Conservation (phyloP, 2,329 filamentous ascomycete genomes). For the Phaeophleospora eucalypticola region DNA sequence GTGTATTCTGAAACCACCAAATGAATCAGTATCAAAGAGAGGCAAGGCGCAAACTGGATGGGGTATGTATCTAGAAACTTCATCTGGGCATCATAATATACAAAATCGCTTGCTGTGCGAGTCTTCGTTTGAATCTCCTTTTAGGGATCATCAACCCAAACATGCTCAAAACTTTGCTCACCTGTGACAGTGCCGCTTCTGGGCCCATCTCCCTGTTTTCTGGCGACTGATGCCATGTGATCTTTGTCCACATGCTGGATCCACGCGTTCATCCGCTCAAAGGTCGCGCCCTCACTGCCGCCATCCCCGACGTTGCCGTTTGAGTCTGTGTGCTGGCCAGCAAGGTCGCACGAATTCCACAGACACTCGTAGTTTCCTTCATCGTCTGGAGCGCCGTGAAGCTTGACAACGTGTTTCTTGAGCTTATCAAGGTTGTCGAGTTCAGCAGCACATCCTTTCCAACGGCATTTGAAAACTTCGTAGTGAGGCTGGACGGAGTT, state of each 20-base stretch:
- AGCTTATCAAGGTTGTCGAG: slow-evolving; percentile 60
- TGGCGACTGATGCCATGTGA: slow-evolving; percentile 54
- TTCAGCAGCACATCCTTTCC: slow-evolving; percentile 54
- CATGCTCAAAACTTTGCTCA: slow-evolving; percentile 38
- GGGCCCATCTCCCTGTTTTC: slow-evolving; percentile 58
- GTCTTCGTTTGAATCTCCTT: background rate
- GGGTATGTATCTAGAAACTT: background rate
- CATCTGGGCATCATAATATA: background rate
- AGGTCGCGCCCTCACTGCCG: slow-evolving; percentile 28
- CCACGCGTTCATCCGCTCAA: slow-evolving; percentile 42
- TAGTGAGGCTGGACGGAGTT: slow-evolving; percentile 30
- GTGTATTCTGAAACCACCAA: slow-evolving; percentile 28
- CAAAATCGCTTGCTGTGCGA: background rate
- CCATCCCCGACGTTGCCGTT: slow-evolving; percentile 21
- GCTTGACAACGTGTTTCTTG: slow-evolving; percentile 55
- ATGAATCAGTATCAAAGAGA: background rate
- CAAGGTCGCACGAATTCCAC: slow-evolving; percentile 42
- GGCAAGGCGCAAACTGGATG: background rate
- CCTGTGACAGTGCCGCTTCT: slow-evolving; percentile 49
- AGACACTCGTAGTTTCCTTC: slow-evolving; percentile 41
- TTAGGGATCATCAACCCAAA: background rate
- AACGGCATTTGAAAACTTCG: slow-evolving; percentile 54
- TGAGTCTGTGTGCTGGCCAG: slow-evolving; percentile 16
- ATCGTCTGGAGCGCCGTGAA: slow-evolving; percentile 43
- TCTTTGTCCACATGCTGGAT: slow-evolving; percentile 48